Percentiles rank a stretch among this genome's conserved stretches.
Conservation (phyloP, 2,329 filamentous ascomycete species). For the Diaporthe ilicicola region DNA sequence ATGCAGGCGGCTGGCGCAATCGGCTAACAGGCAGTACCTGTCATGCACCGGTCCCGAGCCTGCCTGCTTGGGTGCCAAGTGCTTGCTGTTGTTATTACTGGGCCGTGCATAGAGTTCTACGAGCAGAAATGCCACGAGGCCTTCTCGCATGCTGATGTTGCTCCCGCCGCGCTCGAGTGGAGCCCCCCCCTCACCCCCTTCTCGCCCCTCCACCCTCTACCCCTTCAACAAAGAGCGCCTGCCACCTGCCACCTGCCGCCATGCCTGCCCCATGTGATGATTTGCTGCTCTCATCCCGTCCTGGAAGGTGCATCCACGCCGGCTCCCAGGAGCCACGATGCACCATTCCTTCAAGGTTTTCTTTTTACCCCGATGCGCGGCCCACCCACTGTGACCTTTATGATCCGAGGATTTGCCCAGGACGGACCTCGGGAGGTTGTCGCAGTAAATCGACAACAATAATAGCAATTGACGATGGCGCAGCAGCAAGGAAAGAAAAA, state of each 20-base stretch:
- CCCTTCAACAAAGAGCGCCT: conserved; percentile 14
- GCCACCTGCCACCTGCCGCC: conserved; percentile 21
- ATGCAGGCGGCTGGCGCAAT: conserved; percentile 5
- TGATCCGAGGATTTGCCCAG: conserved; percentile 13
- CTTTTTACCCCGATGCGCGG: conserved; percentile 12
- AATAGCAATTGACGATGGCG: background rate
- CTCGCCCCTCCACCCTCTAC: background rate
- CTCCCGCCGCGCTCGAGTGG: conserved; percentile 22
- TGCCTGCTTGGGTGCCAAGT: background rate
- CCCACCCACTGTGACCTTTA: background rate
- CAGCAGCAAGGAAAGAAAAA: no score
- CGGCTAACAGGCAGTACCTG: conserved; percentile 13
- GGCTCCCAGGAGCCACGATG: conserved; percentile 19
- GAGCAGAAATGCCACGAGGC: conserved; percentile 25
- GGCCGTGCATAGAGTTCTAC: conserved; percentile 21
- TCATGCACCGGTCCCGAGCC: background rate
- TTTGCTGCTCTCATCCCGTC: conserved; percentile 7
- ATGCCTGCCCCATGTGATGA: conserved; percentile 21
- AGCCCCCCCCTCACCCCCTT: background rate
- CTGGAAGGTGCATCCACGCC: conserved; percentile 13
- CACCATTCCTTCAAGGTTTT: conserved; percentile 20
- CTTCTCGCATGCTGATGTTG: conserved; percentile 25
- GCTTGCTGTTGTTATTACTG: conserved; percentile 6
- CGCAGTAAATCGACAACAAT: background rate
- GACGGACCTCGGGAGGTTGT: conserved; percentile 5